Evolutionary conservation across 306 rosid species (phyloP), one percentile per base, ranked within the genome.

Genomic region (Castanopsis chinensis): DNA sequence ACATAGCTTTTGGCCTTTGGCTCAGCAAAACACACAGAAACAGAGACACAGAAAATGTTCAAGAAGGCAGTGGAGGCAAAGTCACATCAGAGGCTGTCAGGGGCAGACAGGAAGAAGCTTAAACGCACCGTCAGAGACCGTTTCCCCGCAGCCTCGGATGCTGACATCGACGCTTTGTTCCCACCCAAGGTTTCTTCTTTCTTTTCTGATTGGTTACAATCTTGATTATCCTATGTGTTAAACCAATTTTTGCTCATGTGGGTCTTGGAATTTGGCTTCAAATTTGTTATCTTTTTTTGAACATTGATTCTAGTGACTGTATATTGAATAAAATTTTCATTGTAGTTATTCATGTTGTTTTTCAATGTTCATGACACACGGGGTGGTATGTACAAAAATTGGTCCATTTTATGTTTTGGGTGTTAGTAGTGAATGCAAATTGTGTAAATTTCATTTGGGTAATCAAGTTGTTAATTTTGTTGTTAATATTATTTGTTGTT

Each of bases 21-120:
- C 12, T 41, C 45, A 49, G 53, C 17, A 49, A 49, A 20, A 32
- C 51, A 54, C 4, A 28, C 2, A 56, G 56, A 60, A 30, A 69
- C 53, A 49, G 53, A 49, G 53, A 49, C 15, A 49, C 53, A 10
- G 76, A 89, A 13, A 30, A 90, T 94, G 99, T 92, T 94, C 86
- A 94, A 94, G 97, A 94, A 94, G 95, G 91, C 90, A 73, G 88
- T 87, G 67, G 97, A 94, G 74, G 87, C 93, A 8, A 91, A 85
- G 86, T 86, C 92, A 20, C 99, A 92, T 80, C 99, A 94, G 82
- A 87, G 99, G 45, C 67, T 92, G n/a, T 94, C 99, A 0, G 99
- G 99, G 72, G 97, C 97, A 12, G 99, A 94, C 76, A 80, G 83
- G 37, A 94, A 94, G 85, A 94, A 92, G 88, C 91, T 94, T 0